Percentiles rank a stretch among this genome's conserved stretches.
phyloP scores from a whole-genome alignment of 148 eudicot genomes.

The Arbutus unedo region DNA sequence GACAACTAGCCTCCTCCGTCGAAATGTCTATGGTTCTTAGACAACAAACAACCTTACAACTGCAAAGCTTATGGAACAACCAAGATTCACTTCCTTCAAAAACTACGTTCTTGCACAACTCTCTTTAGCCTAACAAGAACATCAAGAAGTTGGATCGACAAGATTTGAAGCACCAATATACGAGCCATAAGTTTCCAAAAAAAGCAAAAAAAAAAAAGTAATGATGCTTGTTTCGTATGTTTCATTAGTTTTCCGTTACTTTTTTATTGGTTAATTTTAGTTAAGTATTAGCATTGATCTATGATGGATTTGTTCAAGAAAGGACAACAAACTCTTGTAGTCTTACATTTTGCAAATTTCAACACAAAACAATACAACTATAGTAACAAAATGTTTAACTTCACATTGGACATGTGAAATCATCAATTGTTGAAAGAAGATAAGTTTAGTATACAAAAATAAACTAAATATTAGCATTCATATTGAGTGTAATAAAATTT shows the following conservation, averaged over 20 bases:
- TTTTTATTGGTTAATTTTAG: neutral
- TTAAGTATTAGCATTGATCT: neutral
- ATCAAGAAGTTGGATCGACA: neutral
- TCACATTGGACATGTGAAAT: neutral
- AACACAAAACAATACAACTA: neutral
- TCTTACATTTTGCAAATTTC: neutral
- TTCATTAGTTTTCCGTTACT: neutral
- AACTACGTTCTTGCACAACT: neutral
- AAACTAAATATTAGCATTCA: neutral
- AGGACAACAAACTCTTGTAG: neutral
- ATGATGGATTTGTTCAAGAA: neutral
- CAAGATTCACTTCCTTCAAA: too few relatives aligned
- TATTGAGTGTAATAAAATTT: neutral
- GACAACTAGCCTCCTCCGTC: too few relatives aligned
- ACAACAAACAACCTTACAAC: too few relatives aligned
- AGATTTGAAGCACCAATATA: neutral
- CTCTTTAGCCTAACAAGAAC: neutral
- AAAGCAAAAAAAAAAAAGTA: neutral
- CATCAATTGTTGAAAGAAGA: neutral
- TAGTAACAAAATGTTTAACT: neutral
- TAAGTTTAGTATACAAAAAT: neutral
- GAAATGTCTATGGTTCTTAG: too few relatives aligned
- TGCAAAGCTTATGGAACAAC: too few relatives aligned
- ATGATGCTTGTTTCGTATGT: neutral
- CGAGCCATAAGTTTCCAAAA: neutral